Conservation (phyloP, 345 rosid species). For the Salix koriyanagi region DNA sequence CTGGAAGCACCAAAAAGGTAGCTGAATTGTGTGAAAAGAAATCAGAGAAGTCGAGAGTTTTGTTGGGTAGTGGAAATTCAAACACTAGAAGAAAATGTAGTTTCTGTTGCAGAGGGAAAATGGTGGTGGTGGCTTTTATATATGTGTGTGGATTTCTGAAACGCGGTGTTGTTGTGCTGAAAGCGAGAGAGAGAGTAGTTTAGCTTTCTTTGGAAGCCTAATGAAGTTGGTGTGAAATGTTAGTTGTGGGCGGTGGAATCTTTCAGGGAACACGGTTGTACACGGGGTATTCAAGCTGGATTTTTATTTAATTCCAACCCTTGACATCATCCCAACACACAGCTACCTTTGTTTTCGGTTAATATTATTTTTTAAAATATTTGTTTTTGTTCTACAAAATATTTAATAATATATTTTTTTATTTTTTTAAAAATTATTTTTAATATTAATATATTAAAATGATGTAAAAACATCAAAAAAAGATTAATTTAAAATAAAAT, state of each 20-base stretch:
- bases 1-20: background rate
- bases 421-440: too few relatives aligned
- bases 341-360: background rate
- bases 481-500: too few relatives aligned
- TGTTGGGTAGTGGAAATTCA: background rate
- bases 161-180: constrained; percentile 17
- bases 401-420: too few relatives aligned
- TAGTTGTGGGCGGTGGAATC: constrained; percentile 11
- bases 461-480: accelerated
- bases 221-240: background rate
- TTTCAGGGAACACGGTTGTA: constrained; percentile 20
- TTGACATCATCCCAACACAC: background rate
- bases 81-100: background rate
- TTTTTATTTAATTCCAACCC: constrained; percentile 9
- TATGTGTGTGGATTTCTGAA: background rate
- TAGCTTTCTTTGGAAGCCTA: background rate
- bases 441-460: too few relatives aligned
- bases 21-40: background rate
- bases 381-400: too few relatives aligned
- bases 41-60: background rate
- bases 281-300: constrained; percentile 21
- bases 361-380: too few relatives aligned
- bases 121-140: background rate
- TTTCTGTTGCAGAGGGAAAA: background rate
- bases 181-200: background rate